Base-by-base conservation (phyloP, 345 rosid genomes). In the Noccaea bulbosa region DNA sequence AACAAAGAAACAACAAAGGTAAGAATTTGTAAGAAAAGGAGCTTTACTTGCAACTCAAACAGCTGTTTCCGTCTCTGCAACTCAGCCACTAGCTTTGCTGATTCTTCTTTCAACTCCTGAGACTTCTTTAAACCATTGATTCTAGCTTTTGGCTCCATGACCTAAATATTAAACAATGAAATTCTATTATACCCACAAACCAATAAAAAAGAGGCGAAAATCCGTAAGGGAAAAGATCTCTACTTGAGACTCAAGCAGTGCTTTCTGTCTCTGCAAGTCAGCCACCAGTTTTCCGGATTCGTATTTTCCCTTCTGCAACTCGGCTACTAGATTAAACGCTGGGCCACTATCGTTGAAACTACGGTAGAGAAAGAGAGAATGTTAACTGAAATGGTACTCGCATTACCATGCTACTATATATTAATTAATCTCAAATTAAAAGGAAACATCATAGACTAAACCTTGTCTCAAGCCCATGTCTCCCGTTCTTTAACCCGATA, bases 131-230 rank as follows among this genome's bases (percentile, higher is more conserved):
- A 17, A 3, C 45, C 35, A 22, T 49, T 46, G 5, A 11, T 65
- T 67, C 41, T 69, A 49, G 12, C 11, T 39, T 56, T 37, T 9
- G 55, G 33, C 46, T 79, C 81, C 17, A 52, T 47, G 11, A 83
- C 71, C 85, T 83, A 79, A 33, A 15, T 15, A 1, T 16, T 4
- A 27, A 44, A 12, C 32, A 27, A 37, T 4, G n/a, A 48, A 30
- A 35, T 7, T 20, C 38, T 44, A 2, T 10, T 34, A 16, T 34
- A 17, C 20, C 30, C 30, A 27, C 3, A 30, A 8, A 50, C 1
- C 11, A 7, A 34, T n/a, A 9, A 32, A 50, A 67, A 8, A 37
- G 6, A 14, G 27, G 4, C 4, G n/a, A 39, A n/a, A 5, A 1
- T n/a, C 14, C 20, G 14, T 24, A 52, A 8, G 6, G 51, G 7